These are phyloP conservation scores for Diplotaxis tenuifolia DNA, from an alignment of 345 rosid genomes.

Conservation along the genomic window DNA sequence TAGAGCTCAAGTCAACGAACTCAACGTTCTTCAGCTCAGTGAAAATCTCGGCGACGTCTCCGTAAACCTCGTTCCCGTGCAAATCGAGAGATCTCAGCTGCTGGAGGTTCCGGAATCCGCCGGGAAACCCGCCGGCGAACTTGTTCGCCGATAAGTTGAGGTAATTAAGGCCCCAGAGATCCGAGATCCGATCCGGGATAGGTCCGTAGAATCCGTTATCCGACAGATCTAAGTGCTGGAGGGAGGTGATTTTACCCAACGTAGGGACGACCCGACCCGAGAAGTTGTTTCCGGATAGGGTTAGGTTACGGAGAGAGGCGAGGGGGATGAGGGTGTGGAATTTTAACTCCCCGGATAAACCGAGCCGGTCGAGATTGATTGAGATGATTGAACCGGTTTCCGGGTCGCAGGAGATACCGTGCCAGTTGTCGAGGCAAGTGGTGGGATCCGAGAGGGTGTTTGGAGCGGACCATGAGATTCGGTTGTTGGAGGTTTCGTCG, in stretches of 20 bases:
- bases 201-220: slow-evolving; percentile 72
- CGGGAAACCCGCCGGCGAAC: slow-evolving; percentile 73
- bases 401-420: slow-evolving; percentile 68
- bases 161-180: slow-evolving; percentile 62
- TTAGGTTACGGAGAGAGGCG: slow-evolving; percentile 56
- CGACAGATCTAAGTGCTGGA: slow-evolving; percentile 84
- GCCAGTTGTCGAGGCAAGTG: slow-evolving; percentile 57
- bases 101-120: slow-evolving; percentile 66
- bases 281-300: slow-evolving; percentile 72
- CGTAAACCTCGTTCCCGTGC: slow-evolving; percentile 52
- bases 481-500: slow-evolving; percentile 43
- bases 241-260: slow-evolving; percentile 59
- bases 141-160: slow-evolving; percentile 66
- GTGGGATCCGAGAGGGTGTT: slow-evolving; percentile 35
- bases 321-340: slow-evolving; percentile 59
- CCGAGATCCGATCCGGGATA: slow-evolving; percentile 78
- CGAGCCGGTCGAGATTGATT: slow-evolving; percentile 56
- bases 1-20: slow-evolving; percentile 75
- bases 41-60: slow-evolving; percentile 57
- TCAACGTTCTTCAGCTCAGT: slow-evolving; percentile 67
- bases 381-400: slow-evolving; percentile 46
- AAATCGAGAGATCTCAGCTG: slow-evolving; percentile 74
- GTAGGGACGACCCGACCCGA: slow-evolving; percentile 86
- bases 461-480: slow-evolving; percentile 48
- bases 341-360: slow-evolving; percentile 75